Percentiles rank a stretch among this genome's conserved stretches.
phyloP scores from a whole-genome alignment of 1,284 basidiomycete species.

The Marasmius tenuissimus region DNA sequence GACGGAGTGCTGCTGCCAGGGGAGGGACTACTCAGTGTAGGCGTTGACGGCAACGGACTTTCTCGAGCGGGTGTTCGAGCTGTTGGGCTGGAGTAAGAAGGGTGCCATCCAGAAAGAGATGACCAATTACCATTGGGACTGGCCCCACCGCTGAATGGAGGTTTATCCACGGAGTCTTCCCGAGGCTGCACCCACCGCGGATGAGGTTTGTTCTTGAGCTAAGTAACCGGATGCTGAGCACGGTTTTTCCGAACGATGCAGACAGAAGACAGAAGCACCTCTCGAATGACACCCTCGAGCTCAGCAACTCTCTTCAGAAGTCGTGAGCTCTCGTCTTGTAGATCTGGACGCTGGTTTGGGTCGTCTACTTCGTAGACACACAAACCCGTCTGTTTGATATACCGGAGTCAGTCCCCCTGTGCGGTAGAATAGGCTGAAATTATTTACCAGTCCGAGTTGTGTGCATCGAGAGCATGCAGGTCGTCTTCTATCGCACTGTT shows the following conservation, averaged over 20 bases:
- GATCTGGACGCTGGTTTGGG: constrained; percentile 52
- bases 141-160: neutral
- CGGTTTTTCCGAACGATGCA: neutral
- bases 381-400: constrained; percentile 60
- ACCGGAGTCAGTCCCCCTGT: constrained; percentile 7
- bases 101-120: neutral
- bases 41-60: neutral
- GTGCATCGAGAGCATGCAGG: constrained; percentile 72
- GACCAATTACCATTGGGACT: neutral
- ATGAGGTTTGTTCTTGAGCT: constrained; percentile 73
- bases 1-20: neutral
- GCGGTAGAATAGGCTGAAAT: neutral
- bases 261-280: constrained; percentile 37
- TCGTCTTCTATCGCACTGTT: constrained; percentile 69
- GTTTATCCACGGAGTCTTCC: neutral
- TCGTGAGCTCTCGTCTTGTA: constrained; percentile 64
- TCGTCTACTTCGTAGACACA: constrained; percentile 87
- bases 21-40: neutral
- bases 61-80: neutral
- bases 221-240: constrained; percentile 3
- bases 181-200: constrained; percentile 50
- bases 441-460: constrained; percentile 64
- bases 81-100: neutral
- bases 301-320: constrained; percentile 78
- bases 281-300: constrained; percentile 80